Evolutionary conservation across 2,329 filamentous ascomycete genomes (phyloP).

Genomic region (Trichophyton mentagrophytes): DNA sequence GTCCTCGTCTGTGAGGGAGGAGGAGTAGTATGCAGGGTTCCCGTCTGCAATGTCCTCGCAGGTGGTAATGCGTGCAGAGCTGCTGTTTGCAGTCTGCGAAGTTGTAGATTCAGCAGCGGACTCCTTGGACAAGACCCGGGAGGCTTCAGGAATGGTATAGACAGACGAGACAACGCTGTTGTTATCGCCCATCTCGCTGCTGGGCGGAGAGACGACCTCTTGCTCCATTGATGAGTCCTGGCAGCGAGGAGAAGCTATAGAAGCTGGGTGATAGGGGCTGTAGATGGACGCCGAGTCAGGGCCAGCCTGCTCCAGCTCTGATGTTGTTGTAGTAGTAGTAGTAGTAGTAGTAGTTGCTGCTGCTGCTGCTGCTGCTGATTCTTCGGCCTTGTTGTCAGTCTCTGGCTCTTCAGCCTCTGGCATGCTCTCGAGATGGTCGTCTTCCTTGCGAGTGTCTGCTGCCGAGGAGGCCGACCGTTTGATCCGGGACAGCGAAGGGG

Average conservation of each 20-base stretch:
- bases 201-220: background rate
- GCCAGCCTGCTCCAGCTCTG: slow-evolving; percentile 5
- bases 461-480: background rate
- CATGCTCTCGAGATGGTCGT: slow-evolving; percentile 25
- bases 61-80: background rate
- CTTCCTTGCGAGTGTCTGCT: background rate
- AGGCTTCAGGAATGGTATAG: background rate
- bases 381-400: background rate
- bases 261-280: too few species aligned
- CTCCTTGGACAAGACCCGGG: background rate
- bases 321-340: background rate
- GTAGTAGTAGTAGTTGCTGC: too few species aligned
- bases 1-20: background rate
- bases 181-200: background rate
- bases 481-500: background rate
- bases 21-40: background rate
- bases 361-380: background rate
- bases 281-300: slow-evolving; percentile 3
- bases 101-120: background rate
- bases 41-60: background rate
- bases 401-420: slow-evolving; percentile 24
- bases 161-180: slow-evolving; percentile 8
- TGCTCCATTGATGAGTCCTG: slow-evolving; percentile 4
- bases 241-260: too few species aligned
- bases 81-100: background rate